Conservation (phyloP, 2,329 filamentous ascomycete species). For the Fusarium verrucosum region DNA sequence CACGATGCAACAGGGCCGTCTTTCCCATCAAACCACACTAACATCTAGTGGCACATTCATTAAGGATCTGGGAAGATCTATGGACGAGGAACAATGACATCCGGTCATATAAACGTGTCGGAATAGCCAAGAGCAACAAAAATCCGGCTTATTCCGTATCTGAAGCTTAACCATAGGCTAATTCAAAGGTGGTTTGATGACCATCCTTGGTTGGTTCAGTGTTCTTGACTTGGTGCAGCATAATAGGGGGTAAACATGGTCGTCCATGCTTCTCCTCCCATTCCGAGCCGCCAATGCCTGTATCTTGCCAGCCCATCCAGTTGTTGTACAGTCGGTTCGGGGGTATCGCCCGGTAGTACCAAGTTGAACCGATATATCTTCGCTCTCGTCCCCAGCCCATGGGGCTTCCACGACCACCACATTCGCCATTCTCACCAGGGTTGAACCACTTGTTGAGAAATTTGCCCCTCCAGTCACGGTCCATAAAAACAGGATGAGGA, state of each 20-base stretch:
- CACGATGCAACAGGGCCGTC: conserved; percentile 26
- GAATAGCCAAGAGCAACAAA: background rate
- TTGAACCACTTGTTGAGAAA: conserved; percentile 69
- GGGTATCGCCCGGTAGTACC: conserved; percentile 68
- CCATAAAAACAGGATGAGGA: conserved; percentile 82
- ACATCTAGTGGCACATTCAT: background rate
- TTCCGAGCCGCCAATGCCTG: conserved; percentile 60
- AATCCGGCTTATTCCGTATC: background rate
- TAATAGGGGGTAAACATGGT: conserved; percentile 66
- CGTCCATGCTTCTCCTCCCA: conserved; percentile 67
- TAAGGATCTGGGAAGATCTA: conserved; percentile 8
- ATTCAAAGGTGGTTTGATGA: conserved; percentile 51
- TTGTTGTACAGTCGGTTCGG: conserved; percentile 70
- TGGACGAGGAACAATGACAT: conserved; percentile 12
- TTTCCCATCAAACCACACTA: conserved; percentile 34
- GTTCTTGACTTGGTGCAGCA: conserved; percentile 69
- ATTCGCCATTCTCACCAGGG: conserved; percentile 63
- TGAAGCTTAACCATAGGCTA: conserved; percentile 50
- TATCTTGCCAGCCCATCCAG: conserved; percentile 69
- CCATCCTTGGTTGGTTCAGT: conserved; percentile 60
- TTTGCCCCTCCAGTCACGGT: conserved; percentile 72
- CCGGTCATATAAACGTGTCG: conserved; percentile 5
- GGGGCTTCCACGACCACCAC: conserved; percentile 63
- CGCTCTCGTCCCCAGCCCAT: conserved; percentile 69
- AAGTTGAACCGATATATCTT: conserved; percentile 66